Evolutionary conservation across 208 protist genomes (phyloP).

Genomic region (Trypanosoma cruzi): DNA sequence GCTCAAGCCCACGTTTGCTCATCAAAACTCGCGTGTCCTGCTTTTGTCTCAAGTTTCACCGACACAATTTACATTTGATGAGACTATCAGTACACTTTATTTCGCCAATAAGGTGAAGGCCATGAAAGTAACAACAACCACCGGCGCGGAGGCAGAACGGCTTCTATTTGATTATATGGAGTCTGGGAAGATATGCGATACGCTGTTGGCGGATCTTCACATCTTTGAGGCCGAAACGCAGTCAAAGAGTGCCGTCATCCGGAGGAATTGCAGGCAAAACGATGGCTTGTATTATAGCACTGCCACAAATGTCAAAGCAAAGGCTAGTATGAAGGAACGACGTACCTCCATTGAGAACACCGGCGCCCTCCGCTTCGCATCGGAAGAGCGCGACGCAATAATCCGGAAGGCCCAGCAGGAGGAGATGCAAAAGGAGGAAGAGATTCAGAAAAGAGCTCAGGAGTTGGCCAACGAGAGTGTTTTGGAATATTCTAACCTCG

Average conservation of each 20-base stretch:
- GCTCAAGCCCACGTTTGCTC: constrained; percentile 47
- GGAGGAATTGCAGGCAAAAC: constrained; percentile 46
- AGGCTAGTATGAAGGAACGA: constrained; percentile 41
- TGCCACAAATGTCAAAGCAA: constrained; percentile 31
- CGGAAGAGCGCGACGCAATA: constrained; percentile 54
- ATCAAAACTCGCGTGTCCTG: constrained; percentile 39
- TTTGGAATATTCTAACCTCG: constrained; percentile 31
- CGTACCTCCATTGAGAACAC: constrained; percentile 36
- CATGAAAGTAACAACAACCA: constrained; percentile 46
- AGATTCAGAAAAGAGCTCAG: constrained; percentile 25
- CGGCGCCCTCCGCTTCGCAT: constrained; percentile 43
- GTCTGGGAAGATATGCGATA: constrained; percentile 24
- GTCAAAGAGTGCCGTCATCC: constrained; percentile 51
- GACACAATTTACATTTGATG: constrained; percentile 32
- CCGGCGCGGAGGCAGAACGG: constrained; percentile 33
- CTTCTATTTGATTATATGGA: constrained; percentile 48
- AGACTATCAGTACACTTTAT: constrained; percentile 48
- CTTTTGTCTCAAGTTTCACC: constrained; percentile 52
- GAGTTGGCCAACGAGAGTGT: constrained; percentile 46
- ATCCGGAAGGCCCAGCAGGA: constrained; percentile 43
- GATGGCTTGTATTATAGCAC: constrained; percentile 62
- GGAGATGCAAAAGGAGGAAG: constrained; percentile 33
- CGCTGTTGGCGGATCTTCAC: constrained; percentile 36
- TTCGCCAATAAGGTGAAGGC: constrained; percentile 63
- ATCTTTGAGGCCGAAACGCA: constrained; percentile 52